phyloP scores from a whole-genome alignment of 2,329 filamentous ascomycete species.

The Trichoderma sp. region DNA sequence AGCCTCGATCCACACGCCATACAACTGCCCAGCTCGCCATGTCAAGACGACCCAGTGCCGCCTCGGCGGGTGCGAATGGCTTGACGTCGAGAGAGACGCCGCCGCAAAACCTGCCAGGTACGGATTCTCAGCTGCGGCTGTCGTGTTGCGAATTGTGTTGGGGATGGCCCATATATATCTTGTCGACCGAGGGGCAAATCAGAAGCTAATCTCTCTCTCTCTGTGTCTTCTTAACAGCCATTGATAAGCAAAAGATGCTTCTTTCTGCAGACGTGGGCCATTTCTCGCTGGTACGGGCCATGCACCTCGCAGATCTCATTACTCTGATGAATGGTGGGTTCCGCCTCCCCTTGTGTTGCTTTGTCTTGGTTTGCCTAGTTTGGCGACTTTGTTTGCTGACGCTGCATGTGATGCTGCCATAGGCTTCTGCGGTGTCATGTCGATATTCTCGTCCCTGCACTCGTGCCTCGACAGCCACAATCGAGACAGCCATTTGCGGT shows the following conservation, averaged over 20 bases:
- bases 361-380: not conserved
- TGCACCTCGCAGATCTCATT: constrained; percentile 81
- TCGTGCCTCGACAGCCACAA: constrained; percentile 76
- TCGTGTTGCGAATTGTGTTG: not conserved
- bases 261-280: constrained; percentile 68
- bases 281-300: constrained; percentile 64
- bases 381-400: constrained; percentile 8
- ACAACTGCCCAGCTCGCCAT: constrained; percentile 37
- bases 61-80: constrained; percentile 28
- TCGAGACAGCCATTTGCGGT: constrained; percentile 68
- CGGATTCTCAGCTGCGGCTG: constrained; percentile 19
- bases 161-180: not conserved
- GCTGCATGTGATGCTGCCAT: not conserved
- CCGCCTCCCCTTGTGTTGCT: not conserved
- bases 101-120: constrained; percentile 34
- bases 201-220: not conserved
- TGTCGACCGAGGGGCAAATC: not conserved
- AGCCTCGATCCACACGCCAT: not conserved
- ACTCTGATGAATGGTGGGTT: constrained; percentile 71
- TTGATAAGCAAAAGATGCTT: constrained; percentile 74
- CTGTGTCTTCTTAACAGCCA: constrained; percentile 39
- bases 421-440: constrained; percentile 88
- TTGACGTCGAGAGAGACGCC: constrained; percentile 30
- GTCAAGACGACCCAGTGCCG: constrained; percentile 59
- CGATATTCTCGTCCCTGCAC: constrained; percentile 88